phyloP scores from a whole-genome alignment of 179 eudicot genomes.

The Vitellaria paradoxa region DNA sequence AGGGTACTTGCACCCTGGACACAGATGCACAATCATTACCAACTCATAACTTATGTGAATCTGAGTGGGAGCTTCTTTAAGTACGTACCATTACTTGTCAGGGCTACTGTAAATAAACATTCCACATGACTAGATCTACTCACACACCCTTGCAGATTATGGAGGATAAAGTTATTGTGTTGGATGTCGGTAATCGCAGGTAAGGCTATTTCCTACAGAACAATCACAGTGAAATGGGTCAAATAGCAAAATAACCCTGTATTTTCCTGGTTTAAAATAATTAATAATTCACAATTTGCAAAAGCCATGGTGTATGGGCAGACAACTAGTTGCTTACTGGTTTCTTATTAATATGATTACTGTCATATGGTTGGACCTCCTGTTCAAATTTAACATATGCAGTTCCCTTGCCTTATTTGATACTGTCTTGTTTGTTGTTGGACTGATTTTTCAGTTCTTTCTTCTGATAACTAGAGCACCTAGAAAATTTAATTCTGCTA shows the following conservation, averaged over 20 bases:
- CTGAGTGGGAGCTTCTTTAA: slow-evolving; percentile 86
- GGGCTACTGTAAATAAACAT: slow-evolving; percentile 15
- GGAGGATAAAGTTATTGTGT: not conserved
- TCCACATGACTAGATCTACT: not conserved
- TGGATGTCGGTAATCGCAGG: slow-evolving; percentile 1
- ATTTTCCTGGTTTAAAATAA: not conserved
- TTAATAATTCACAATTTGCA: not conserved
- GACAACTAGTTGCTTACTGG: not conserved
- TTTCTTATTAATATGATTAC: not conserved
- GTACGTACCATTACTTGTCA: not conserved
- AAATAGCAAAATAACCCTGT: not conserved
- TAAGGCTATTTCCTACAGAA: not conserved
- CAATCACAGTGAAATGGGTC: slow-evolving; percentile 5
- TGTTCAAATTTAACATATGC: not conserved
- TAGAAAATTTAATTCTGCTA: no score
- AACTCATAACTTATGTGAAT: slow-evolving; percentile 37
- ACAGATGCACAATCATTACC: slow-evolving; percentile 13
- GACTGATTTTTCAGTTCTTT: no score
- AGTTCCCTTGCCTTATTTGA: not conserved
- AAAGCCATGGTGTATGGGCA: not conserved
- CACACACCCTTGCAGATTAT: not conserved
- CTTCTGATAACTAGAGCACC: no score
- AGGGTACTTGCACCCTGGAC: not conserved
- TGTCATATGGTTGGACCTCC: not conserved
- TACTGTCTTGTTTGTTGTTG: no score